phyloP scores from a whole-genome alignment of 129 eudicot species.

The Calendula officinalis region DNA sequence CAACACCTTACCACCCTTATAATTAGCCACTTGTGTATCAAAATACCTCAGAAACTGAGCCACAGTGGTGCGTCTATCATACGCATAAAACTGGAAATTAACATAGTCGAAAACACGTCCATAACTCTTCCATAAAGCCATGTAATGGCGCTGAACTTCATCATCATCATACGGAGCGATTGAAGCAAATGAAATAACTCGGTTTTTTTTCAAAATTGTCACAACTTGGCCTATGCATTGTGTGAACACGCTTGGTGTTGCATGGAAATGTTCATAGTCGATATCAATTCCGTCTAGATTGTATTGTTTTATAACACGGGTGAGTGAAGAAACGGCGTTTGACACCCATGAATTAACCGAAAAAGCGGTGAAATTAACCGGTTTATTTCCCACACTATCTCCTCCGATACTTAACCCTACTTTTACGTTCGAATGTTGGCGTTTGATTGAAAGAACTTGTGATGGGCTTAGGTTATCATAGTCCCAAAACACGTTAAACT shows the following conservation, averaged over 20 bases:
- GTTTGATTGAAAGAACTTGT: slow-evolving; percentile 40
- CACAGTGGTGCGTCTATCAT: slow-evolving; percentile 37
- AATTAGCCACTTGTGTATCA: slow-evolving; percentile 27
- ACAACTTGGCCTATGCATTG: slow-evolving; percentile 45
- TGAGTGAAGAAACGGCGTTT: slow-evolving; percentile 45
- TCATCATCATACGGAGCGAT: slow-evolving; percentile 50
- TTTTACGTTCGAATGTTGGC: slow-evolving; percentile 35
- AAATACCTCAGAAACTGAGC: slow-evolving; percentile 37
- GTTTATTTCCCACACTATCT: slow-evolving; percentile 29
- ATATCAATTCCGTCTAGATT: slow-evolving; percentile 47
- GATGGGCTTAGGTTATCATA: slow-evolving; percentile 35
- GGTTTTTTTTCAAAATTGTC: slow-evolving; percentile 30
- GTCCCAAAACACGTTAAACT: slow-evolving; percentile 45
- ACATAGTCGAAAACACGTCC: slow-evolving; percentile 43
- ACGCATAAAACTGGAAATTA: slow-evolving; percentile 52
- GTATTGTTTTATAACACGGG: slow-evolving; percentile 33
- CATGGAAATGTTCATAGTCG: slow-evolving; percentile 50
- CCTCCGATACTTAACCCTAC: slow-evolving; percentile 51
- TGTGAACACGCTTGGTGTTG: slow-evolving; percentile 27
- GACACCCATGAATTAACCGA: slow-evolving; percentile 45
- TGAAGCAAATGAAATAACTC: slow-evolving; percentile 45
- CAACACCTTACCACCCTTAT: slow-evolving; percentile 44
- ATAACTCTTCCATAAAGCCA: slow-evolving; percentile 46
- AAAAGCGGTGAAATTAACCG: slow-evolving; percentile 25
- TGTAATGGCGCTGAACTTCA: slow-evolving; percentile 38